Evolutionary conservation across 768 basidiomycete species (phyloP).

Genomic region (Serendipita vermifera): DNA sequence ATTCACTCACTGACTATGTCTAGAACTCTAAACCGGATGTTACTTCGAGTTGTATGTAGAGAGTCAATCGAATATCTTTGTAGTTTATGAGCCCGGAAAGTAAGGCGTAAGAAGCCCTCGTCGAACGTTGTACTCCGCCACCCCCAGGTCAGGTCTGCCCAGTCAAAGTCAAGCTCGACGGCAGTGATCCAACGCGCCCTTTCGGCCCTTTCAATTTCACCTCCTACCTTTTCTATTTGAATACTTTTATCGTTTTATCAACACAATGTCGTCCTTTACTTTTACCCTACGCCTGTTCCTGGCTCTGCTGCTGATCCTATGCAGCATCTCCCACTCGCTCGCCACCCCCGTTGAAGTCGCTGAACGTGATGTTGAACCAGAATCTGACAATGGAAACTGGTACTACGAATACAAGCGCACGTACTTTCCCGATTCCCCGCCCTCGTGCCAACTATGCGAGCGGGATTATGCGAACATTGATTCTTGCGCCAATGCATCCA

Average conservation of each 20-base stretch:
- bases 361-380: not conserved
- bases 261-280: not conserved
- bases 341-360: not conserved
- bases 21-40: constrained; percentile 1
- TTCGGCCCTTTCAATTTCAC: constrained; percentile 30
- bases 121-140: constrained; percentile 9
- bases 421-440: constrained; percentile 37
- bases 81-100: not conserved
- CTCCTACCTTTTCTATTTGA: constrained; percentile 37
- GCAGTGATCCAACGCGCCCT: not conserved
- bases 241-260: constrained; percentile 32
- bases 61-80: not conserved
- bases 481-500: constrained; percentile 44
- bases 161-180: not conserved
- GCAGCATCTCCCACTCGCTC: not conserved
- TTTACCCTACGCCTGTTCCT: not conserved
- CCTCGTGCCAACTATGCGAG: constrained; percentile 48
- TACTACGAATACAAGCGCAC: constrained; percentile 3
- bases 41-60: not conserved
- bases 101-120: not conserved
- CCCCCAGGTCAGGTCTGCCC: not conserved
- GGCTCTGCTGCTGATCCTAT: not conserved
- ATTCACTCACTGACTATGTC: not conserved
- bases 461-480: constrained; percentile 40
- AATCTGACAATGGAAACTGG: not conserved